These are phyloP conservation scores for Lactarius akahatsu DNA, from an alignment of 768 basidiomycete genomes.

Conservation along the genomic window DNA sequence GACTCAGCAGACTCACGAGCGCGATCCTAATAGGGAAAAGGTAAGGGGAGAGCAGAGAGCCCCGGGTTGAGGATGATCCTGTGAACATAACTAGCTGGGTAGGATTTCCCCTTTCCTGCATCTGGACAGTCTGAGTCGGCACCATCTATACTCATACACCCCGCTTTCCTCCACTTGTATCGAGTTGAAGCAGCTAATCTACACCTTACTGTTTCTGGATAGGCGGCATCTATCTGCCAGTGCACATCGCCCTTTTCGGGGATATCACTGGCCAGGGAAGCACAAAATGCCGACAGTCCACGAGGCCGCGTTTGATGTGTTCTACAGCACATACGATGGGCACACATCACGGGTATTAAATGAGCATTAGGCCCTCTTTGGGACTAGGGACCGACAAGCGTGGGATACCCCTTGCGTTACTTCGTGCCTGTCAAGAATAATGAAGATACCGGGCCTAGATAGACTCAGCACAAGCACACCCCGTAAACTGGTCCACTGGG, in stretches of 20 bases:
- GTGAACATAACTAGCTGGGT: slow-evolving; percentile 19
- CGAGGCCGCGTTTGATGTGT: background rate
- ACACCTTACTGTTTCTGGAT: background rate
- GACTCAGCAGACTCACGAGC: slow-evolving; percentile 22
- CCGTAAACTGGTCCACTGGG: background rate
- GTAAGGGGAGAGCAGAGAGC: slow-evolving; percentile 60
- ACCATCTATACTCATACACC: slow-evolving; percentile 17
- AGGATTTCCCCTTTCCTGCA: slow-evolving; percentile 6
- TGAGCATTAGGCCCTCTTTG: background rate
- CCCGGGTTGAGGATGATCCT: slow-evolving; percentile 38
- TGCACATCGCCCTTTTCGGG: background rate
- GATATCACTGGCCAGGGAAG: background rate
- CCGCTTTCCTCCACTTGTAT: background rate
- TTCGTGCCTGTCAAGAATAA: background rate
- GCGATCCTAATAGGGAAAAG: slow-evolving; percentile 50
- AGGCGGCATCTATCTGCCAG: background rate
- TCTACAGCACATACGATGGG: background rate
- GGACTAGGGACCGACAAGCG: background rate
- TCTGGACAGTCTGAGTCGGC: slow-evolving; percentile 19
- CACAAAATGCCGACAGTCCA: background rate
- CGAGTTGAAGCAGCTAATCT: background rate
- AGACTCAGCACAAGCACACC: background rate
- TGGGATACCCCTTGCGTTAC: background rate
- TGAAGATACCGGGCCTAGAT: background rate
- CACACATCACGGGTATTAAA: background rate